phyloP scores from a whole-genome alignment of 2,329 filamentous ascomycete genomes.

The Ramularia collo-cygni region DNA sequence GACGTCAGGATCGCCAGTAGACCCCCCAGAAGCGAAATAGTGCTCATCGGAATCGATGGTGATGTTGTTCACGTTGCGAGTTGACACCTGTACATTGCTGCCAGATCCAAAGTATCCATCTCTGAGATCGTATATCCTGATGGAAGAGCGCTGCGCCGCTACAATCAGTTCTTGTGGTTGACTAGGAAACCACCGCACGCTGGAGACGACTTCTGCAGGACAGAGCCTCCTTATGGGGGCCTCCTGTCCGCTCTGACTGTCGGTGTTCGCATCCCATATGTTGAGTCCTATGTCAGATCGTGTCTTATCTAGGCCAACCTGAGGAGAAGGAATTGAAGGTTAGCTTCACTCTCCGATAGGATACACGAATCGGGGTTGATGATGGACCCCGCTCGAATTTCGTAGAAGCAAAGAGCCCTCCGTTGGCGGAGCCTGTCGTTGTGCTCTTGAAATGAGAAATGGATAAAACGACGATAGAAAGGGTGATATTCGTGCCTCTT shows the following conservation, averaged over 20 bases:
- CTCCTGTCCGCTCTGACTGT: conserved; percentile 45
- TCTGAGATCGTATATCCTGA: conserved; percentile 72
- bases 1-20: conserved; percentile 65
- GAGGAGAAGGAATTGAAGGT: too few species aligned
- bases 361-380: too few species aligned
- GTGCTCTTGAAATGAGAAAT: too few species aligned
- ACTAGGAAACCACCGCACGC: conserved; percentile 73
- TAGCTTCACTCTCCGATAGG: too few species aligned
- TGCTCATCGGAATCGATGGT: conserved; percentile 78
- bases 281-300: conserved; percentile 76
- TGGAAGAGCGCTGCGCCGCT: conserved; percentile 66
- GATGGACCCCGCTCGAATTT: too few species aligned
- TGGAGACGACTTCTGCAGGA: conserved; percentile 66
- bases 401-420: too few species aligned
- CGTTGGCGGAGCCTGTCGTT: too few species aligned
- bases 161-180: conserved; percentile 68
- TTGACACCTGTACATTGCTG: conserved; percentile 41
- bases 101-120: conserved; percentile 20
- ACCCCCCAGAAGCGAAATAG: conserved; percentile 72
- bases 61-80: conserved; percentile 58
- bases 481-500: too few species aligned
- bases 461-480: too few species aligned
- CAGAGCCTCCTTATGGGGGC: conserved; percentile 48
- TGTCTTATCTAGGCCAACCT: conserved; percentile 73
- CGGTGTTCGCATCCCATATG: conserved; percentile 68